A percentile compares a stretch with the other conserved stretches of the same genome.
Evolutionary conservation across 495 filamentous ascomycete genomes (phyloP).

Genomic region (Lasiosphaeriaceae sp.): DNA sequence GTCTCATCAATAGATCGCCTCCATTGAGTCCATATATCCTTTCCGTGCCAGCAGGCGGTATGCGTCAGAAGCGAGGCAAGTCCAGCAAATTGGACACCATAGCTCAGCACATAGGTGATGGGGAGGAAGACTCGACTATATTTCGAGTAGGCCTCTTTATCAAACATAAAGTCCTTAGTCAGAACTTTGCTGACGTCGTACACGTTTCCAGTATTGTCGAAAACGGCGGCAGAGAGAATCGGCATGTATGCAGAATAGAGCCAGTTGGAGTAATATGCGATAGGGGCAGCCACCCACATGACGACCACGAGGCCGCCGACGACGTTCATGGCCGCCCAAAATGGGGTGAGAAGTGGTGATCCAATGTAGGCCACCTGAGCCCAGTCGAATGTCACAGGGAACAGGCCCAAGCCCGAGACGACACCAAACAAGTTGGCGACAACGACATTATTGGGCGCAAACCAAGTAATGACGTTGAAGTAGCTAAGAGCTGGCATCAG

Average conservation of each 20-base stretch:
- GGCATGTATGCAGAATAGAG: conserved; percentile 80
- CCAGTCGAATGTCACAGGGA: conserved; percentile 91
- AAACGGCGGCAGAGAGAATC: conserved; percentile 69
- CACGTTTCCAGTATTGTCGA: conserved; percentile 72
- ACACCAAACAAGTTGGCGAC: conserved; percentile 82
- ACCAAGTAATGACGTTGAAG: conserved; percentile 90
- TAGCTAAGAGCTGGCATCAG: conserved; percentile 83
- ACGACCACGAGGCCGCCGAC: conserved; percentile 78
- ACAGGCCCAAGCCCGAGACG: conserved; percentile 78
- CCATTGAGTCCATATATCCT: conserved; percentile 70
- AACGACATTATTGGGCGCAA: conserved; percentile 72
- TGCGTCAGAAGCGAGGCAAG: conserved; percentile 69
- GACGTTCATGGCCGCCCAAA: conserved; percentile 89
- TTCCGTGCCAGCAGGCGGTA: conserved; percentile 69
- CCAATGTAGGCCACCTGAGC: conserved; percentile 88
- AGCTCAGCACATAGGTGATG: conserved; percentile 77
- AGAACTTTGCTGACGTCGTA: conserved; percentile 76
- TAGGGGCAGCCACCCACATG: conserved; percentile 84
- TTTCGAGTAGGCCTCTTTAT: conserved; percentile 62
- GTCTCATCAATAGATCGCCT: conserved; percentile 48
- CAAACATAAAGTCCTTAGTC: conserved; percentile 67
- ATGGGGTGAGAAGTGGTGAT: conserved; percentile 80
- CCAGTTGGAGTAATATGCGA: conserved; percentile 74
- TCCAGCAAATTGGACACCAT: conserved; percentile 76
- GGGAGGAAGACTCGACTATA: conserved; percentile 80